Evolutionary conservation across 768 basidiomycete species (phyloP), one percentile per base, ranked within the genome.

Genomic region (Lanmaoa rubissima): DNA sequence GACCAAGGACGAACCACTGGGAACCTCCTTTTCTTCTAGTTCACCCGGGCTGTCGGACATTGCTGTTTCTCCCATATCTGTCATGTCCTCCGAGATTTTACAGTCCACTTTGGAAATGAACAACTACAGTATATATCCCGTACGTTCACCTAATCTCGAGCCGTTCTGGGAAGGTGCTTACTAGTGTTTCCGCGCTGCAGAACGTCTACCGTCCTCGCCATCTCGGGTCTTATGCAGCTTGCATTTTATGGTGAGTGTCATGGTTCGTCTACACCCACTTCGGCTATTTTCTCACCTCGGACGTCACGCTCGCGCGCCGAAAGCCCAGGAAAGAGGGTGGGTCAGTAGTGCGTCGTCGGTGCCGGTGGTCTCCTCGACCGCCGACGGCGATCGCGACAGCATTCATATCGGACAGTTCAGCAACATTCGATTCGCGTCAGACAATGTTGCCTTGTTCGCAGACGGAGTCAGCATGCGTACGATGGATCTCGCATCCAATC

Each of bases 301-400:
- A n/a, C 31, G 2, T n/a, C 14, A 7, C 12, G 21, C 40, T 17
- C 7, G 2, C 36, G 7, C 3, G 4, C 26, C 32, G 50, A 74
- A 78, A 51, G 70, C 72, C 0, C 60, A 66, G 19, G 76, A 78
- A 1, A 68, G 68, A 31, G 74, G 75, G 1, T 76, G 74, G 73
- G 58, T 71, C 4, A 70, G 69, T 17, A 55, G 57, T 10, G 41
- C 56, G 0, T 47, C 63, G 9, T 48, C 63, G 1, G 48, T 24
- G 21, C 21, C 21, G 21, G 21, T 54, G 5, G 40, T 14, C 1
- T 54, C 60, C 4, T 44, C 56, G 14, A 50, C 53, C 12, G 24
- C 5, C 43, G 46, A 24, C 3, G 53, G 45, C 17, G 53, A 52
- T 7, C 49, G 24, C 4, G 55, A 58, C n/a, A 24, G 21, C 3